These are phyloP conservation scores for Amanita muscaria DNA, from an alignment of 768 basidiomycete genomes.

Conservation along the genomic window DNA sequence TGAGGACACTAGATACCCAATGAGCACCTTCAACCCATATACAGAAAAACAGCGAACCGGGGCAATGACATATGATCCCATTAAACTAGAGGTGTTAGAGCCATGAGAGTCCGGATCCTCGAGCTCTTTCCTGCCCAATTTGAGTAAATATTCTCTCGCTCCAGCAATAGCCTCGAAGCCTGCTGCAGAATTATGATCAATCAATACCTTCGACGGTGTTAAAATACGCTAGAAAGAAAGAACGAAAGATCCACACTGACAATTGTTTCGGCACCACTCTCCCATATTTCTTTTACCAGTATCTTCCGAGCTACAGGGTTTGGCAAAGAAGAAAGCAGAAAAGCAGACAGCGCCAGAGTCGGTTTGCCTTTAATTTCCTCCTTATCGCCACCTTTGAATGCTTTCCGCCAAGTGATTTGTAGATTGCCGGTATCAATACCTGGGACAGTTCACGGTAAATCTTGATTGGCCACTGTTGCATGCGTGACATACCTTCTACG, in stretches of 20 bases:
- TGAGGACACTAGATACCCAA: conserved; percentile 91
- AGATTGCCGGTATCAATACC: conserved; percentile 40
- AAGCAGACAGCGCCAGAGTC: conserved; percentile 75
- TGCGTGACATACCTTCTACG: conserved; percentile 36
- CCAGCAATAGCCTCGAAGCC: conserved; percentile 78
- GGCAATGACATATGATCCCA: conserved; percentile 78
- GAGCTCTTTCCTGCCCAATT: conserved; percentile 50
- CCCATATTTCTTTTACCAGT: conserved; percentile 82
- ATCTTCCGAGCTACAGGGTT: conserved; percentile 51
- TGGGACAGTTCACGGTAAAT: conserved; percentile 16
- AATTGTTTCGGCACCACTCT: conserved; percentile 79
- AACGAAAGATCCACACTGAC: conserved; percentile 47
- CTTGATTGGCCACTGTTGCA: neutral
- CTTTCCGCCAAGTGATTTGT: conserved; percentile 45
- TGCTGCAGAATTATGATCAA: conserved; percentile 70
- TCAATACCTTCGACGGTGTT: conserved; percentile 48
- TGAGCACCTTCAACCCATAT: too few relatives aligned
- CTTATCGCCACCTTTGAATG: conserved; percentile 39
- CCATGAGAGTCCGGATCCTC: conserved; percentile 33
- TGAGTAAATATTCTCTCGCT: conserved; percentile 66
- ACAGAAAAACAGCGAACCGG: conserved; percentile 45
- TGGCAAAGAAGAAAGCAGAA: conserved; percentile 69
- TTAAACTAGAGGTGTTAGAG: conserved; percentile 19
- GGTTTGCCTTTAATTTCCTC: conserved; percentile 34
- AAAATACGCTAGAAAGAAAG: neutral